Conservation (phyloP, 2,329 filamentous ascomycete genomes). For the Boeremia lycopersici region DNA sequence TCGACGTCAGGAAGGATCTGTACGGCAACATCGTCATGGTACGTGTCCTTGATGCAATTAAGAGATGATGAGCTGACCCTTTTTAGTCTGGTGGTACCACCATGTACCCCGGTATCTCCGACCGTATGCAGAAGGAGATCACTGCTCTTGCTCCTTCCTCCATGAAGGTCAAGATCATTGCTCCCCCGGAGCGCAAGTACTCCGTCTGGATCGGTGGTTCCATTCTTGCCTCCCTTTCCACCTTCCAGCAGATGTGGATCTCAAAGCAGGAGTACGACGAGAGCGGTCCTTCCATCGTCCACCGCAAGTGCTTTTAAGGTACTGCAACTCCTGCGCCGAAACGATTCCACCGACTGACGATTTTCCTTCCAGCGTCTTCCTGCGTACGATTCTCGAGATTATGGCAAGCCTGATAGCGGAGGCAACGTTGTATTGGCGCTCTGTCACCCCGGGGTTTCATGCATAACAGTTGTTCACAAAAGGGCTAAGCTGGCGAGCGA, state of each 20-base stretch:
- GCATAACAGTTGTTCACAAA: constrained; percentile 48
- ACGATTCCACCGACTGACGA: constrained; percentile 27
- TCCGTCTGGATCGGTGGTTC: constrained; percentile 99
- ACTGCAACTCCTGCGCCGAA: constrained; percentile 29
- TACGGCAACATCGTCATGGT: constrained; percentile 99
- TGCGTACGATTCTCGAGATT: constrained; percentile 43
- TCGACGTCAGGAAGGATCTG: constrained; percentile 99
- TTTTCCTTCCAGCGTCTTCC: constrained; percentile 38
- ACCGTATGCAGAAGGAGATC: constrained; percentile 99
- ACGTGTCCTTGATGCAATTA: constrained; percentile 53
- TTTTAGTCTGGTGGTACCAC: constrained; percentile 97
- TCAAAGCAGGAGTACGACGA: constrained; percentile 99
- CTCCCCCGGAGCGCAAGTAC: constrained; percentile 99
- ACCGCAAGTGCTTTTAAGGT: constrained; percentile 99
- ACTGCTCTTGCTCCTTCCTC: constrained; percentile 98
- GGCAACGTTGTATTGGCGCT: constrained; percentile 44
- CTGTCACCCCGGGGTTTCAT: constrained; percentile 43
- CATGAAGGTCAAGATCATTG: constrained; percentile 99
- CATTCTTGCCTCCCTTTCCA: constrained; percentile 98
- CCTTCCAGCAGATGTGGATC: constrained; percentile 99
- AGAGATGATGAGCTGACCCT: constrained; percentile 42
- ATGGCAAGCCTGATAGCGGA: constrained; percentile 48
- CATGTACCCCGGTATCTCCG: constrained; percentile 99
- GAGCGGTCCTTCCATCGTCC: constrained; percentile 98
- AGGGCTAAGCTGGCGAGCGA: constrained; percentile 45